phyloP scores from a whole-genome alignment of 768 basidiomycete genomes.

The Termitomyces eurrhizus region DNA sequence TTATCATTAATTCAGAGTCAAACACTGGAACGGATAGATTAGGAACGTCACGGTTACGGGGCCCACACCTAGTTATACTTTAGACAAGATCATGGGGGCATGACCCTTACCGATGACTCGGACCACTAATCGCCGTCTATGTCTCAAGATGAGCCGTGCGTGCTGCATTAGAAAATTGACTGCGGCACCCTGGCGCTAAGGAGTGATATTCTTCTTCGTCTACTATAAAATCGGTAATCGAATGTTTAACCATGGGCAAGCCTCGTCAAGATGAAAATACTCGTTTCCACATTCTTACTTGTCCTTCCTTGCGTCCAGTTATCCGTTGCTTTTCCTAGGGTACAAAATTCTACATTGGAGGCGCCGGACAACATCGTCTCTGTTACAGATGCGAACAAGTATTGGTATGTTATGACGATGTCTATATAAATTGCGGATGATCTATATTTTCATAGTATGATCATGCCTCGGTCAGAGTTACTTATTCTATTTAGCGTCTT shows the following conservation, averaged over 20 bases:
- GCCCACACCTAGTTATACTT: neutral
- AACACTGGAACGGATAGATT: neutral
- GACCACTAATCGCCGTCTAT: neutral
- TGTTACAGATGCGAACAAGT: slow-evolving; percentile 36
- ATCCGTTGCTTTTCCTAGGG: neutral
- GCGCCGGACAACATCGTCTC: slow-evolving; percentile 49
- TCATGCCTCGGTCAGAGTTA: slow-evolving; percentile 39
- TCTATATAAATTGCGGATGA: neutral
- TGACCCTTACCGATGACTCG: neutral
- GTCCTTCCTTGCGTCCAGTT: neutral
- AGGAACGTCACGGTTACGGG: too few species aligned
- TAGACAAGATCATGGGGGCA: too few species aligned
- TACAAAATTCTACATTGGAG: slow-evolving; percentile 13
- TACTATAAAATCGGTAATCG: neutral
- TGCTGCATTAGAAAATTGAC: neutral
- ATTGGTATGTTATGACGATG: slow-evolving; percentile 34
- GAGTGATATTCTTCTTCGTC: neutral
- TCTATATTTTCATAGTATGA: slow-evolving; percentile 30
- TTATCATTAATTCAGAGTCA: neutral
- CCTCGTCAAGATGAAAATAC: neutral
- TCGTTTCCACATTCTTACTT: neutral
- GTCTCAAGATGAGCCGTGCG: neutral
- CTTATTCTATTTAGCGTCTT: neutral
- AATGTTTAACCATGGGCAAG: neutral
- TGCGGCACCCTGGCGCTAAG: too few species aligned